phyloP scores from a whole-genome alignment of 805 yeast genomes.

The Hanseniaspora mollemarum region DNA sequence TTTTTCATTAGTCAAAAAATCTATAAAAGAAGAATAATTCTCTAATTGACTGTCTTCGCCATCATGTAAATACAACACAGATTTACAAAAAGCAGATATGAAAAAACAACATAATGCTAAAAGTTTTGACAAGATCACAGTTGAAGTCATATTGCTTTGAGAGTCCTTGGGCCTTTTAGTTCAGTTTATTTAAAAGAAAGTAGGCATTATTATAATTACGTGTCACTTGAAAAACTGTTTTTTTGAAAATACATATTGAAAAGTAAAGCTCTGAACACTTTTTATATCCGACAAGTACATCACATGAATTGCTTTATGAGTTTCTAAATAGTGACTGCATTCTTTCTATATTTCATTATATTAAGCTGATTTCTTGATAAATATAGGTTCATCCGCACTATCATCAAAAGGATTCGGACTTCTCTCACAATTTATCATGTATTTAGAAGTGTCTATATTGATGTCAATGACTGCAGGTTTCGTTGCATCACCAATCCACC shows the following conservation, averaged over 20 bases:
- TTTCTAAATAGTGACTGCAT: too few species aligned
- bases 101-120: not conserved
- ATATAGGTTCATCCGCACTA: conserved; percentile 36
- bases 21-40: conserved; percentile 15
- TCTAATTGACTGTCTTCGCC: conserved; percentile 29
- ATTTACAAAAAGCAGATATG: conserved; percentile 22
- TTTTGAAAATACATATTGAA: too few species aligned
- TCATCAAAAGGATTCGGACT: conserved; percentile 65
- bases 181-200: too few species aligned
- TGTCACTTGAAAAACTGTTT: not conserved
- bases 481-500: conserved; percentile 81
- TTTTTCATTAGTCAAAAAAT: conserved; percentile 19
- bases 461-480: conserved; percentile 57
- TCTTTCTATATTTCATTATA: not conserved
- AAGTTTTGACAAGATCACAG: not conserved
- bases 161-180: too few species aligned
- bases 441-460: conserved; percentile 30
- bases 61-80: conserved; percentile 24
- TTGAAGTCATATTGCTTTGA: not conserved
- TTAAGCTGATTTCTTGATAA: conserved; percentile 19
- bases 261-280: too few species aligned
- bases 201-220: not conserved
- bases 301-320: too few species aligned
- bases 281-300: too few species aligned
- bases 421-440: conserved; percentile 54